Conservation (phyloP, 441 rosid genomes). For the Eutrema salsugineum region DNA sequence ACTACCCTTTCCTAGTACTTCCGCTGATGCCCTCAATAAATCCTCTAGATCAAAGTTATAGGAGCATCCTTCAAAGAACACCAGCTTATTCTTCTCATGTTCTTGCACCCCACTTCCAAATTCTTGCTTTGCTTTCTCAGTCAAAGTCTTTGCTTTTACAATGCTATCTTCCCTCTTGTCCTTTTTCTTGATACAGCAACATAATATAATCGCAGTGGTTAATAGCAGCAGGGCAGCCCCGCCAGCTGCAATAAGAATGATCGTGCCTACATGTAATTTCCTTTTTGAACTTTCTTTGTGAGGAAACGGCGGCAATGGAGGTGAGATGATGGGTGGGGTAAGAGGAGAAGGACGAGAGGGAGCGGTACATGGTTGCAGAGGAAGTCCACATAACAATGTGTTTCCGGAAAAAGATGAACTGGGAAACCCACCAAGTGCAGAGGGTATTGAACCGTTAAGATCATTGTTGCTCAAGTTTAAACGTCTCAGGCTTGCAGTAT, state of each 20-base stretch:
- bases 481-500: conserved; percentile 37
- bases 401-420: conserved; percentile 63
- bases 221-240: conserved; percentile 46
- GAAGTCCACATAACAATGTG: conserved; percentile 67
- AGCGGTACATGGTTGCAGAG: conserved; percentile 52
- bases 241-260: conserved; percentile 54
- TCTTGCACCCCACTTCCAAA: conserved; percentile 98
- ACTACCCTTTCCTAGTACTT: conserved; percentile 75
- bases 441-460: conserved; percentile 61
- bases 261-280: conserved; percentile 42
- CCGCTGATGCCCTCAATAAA: conserved; percentile 76
- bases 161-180: conserved; percentile 39
- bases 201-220: conserved; percentile 33
- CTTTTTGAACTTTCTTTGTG: conserved; percentile 34
- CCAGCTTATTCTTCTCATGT: conserved; percentile 70
- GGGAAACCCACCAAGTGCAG: conserved; percentile 47
- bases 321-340: conserved; percentile 36
- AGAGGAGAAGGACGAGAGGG: conserved; percentile 43
- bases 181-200: conserved; percentile 56
- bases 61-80: conserved; percentile 70
- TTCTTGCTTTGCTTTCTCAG: conserved; percentile 81
- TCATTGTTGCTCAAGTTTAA: conserved; percentile 65
- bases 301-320: conserved; percentile 38
- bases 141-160: conserved; percentile 45
- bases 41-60: conserved; percentile 77